phyloP scores from a whole-genome alignment of 805 yeast genomes.

The Candida chilensis region DNA sequence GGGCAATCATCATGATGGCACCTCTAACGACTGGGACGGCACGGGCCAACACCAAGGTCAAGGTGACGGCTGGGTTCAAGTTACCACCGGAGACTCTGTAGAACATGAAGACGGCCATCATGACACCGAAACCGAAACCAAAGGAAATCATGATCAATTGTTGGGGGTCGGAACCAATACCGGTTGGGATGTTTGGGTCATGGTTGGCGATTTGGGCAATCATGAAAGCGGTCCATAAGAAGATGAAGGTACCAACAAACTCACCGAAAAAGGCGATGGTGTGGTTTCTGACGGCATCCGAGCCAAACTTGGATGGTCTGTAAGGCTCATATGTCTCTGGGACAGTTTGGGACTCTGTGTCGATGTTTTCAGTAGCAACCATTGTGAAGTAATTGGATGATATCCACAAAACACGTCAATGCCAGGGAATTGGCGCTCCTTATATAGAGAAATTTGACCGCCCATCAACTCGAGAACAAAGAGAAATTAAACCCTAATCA shows the following conservation, averaged over 20 bases:
- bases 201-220: conserved; percentile 81
- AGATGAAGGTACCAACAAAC: conserved; percentile 79
- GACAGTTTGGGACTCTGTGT: neutral
- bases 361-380: no score
- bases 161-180: conserved; percentile 46
- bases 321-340: conserved; percentile 10
- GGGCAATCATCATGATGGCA: conserved; percentile 52
- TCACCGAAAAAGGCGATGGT: conserved; percentile 68
- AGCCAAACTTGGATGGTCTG: conserved; percentile 22
- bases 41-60: conserved; percentile 60
- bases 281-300: conserved; percentile 46
- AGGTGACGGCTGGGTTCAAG: conserved; percentile 83
- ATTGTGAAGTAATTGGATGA: no score
- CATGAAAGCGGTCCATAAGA: conserved; percentile 72
- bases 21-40: conserved; percentile 72
- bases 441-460: no score
- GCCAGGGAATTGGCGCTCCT: no score
- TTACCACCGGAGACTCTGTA: conserved; percentile 83
- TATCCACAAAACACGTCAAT: no score
- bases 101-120: conserved; percentile 61
- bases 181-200: conserved; percentile 23
- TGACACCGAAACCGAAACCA: conserved; percentile 82
- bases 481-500: no score
- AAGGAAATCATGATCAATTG: conserved; percentile 72
- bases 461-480: no score